Base-by-base conservation (phyloP, 108 stramenopile species). In the Skeletonema tropicum region DNA sequence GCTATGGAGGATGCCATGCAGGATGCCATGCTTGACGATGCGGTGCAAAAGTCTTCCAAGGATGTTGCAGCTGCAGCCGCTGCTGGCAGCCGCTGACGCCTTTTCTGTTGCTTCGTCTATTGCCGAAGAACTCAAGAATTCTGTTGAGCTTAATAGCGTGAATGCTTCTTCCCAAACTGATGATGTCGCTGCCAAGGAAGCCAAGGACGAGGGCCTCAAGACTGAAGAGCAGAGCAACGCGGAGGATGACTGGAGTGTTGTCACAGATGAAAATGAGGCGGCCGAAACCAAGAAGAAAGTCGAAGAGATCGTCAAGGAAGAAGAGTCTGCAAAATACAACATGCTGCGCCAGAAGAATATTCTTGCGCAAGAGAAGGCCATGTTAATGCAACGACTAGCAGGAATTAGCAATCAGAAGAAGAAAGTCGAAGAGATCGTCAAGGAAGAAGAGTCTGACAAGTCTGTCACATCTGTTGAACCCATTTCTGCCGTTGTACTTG, bases 201-300 rank as follows among this genome's bases (percentile, higher is more conserved):
- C 49, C 17, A 66, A 60, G 52, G 68, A 42, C 12, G 65, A 48
- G 21, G 59, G 12, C 15, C 48, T 21, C 57, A 45, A 29, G 11
- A 30, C 57, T 21, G 80, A 77, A 57, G 65, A 76, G 35, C 15
- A 15, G 42, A 45, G 42, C 42, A 45, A 45, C 42, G n/a, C 42
- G 15, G 66, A 70, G n/a, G 83, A 87, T 25, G 84, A 82, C 15
- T 87, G 86, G 86, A 71, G 76, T 60, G 76, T 89, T 9, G 81
- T 85, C 0, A 76, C 77, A 21, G 65, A 75, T 63, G 52, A 82
- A 26, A 80, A 76, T 17, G 77, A 65, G 30, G 64, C 66, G 19
- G 57, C 15, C 15, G 31, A 66, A 57, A 36, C 12, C 13, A 64
- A 71, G 59, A 74, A 75, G 15, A 39, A 91, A 41, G 91, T 83